phyloP scores from a whole-genome alignment of 768 basidiomycete genomes.

The Tulasnella sp. region DNA sequence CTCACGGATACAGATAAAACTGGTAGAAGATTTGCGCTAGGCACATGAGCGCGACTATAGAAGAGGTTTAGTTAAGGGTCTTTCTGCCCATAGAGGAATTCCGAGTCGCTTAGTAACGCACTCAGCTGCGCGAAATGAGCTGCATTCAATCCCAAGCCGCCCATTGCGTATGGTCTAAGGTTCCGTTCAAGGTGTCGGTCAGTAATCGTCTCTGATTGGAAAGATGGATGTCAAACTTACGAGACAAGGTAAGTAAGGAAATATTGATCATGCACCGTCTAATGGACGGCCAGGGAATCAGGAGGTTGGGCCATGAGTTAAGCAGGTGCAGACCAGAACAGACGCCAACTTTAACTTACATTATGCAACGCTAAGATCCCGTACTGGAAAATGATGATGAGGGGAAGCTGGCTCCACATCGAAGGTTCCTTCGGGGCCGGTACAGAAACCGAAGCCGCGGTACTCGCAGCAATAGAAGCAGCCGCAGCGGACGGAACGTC shows the following conservation, averaged over 20 bases:
- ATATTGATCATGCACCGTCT: conserved; percentile 78
- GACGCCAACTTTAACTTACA: no score
- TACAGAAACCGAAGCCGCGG: not conserved
- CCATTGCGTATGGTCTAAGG: conserved; percentile 61
- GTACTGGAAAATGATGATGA: conserved; percentile 83
- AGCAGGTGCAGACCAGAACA: no score
- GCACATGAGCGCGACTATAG: conserved; percentile 79
- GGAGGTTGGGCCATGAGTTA: not conserved
- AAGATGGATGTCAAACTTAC: conserved; percentile 35
- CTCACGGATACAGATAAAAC: conserved; percentile 82
- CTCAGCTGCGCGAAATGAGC: conserved; percentile 88
- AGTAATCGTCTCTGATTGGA: not conserved
- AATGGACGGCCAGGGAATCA: no score
- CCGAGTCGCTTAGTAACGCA: conserved; percentile 24
- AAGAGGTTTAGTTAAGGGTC: conserved; percentile 8
- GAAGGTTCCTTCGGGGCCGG: conserved; percentile 33
- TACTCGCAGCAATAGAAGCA: not conserved
- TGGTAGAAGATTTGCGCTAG: conserved; percentile 89
- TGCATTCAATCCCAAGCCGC: conserved; percentile 86
- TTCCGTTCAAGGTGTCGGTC: not conserved
- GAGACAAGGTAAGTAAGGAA: conserved; percentile 87
- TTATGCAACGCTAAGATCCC: conserved; percentile 80
- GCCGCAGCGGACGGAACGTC: not conserved
- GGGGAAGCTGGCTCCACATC: conserved; percentile 62
- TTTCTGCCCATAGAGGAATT: no score